Evolutionary conservation across 768 basidiomycete genomes (phyloP), one percentile per base, ranked within the genome.

Genomic region (Psilocybe tampanensis): DNA sequence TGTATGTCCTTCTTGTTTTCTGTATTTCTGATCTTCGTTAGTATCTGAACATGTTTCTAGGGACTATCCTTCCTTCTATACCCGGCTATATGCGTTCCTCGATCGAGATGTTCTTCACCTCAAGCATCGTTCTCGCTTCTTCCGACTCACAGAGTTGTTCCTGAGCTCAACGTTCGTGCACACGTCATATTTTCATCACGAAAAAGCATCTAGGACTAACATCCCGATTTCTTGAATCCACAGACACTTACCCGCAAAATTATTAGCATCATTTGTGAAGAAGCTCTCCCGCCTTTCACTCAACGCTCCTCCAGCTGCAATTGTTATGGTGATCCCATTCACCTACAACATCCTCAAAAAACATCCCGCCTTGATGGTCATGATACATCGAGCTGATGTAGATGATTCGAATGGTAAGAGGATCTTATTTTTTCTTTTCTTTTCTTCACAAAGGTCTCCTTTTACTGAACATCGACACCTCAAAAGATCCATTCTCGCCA

Each of bases 191-290:
- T 15, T 15, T n/a, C 6, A 39, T 15, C n/a, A 39, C 15, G 12
- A n/a, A n/a, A n/a, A n/a, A n/a, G 36, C 15, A 15, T 15, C n/a
- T 50, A 9, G 13, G 26, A 29, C 19, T 41, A 47, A 13, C 21
- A 19, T 44, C 12, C 8, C 18, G 4, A 39, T 39, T 4, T 39
- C 12, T 13, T 33, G 26, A n/a, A 17, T 19, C 19, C 13, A 6
- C 21, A 76, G 94, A 3, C 94, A 95, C 72, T 78, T 99, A 13
- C 94, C 97, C 2, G 85, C 92, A 1, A 84, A 89, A 1, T 81
- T 98, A n/a, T 81, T 98, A 21, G 96, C 96, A 7, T 94, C 96
- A 0, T 98, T 98, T 71, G 79, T 97, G 66, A 98, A 98, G 71
- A 87, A 93, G 5, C 81, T 99, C 26, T 84, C 94, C 2, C 85